Conservation (phyloP, 768 basidiomycete species). For the Serendipita sp. region DNA sequence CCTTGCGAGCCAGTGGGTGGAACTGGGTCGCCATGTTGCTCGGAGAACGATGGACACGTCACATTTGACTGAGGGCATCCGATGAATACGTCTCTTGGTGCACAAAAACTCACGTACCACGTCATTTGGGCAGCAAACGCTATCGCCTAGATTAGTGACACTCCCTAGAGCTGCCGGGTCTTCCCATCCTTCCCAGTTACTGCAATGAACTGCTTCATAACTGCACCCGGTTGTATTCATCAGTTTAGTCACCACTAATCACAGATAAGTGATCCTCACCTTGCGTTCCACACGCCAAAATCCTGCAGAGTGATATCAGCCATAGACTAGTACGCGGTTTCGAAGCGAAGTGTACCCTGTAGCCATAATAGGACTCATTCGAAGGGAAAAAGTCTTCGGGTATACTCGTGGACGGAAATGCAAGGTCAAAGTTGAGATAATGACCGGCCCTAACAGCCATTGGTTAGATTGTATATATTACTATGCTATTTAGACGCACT, state of each 20-base stretch:
- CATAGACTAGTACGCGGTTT: not conserved
- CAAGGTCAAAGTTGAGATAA: slow-evolving; percentile 69
- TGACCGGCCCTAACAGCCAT: slow-evolving; percentile 36
- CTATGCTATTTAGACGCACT: slow-evolving; percentile 27
- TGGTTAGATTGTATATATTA: not conserved
- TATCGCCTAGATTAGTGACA: slow-evolving; percentile 36
- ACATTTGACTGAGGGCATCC: slow-evolving; percentile 24
- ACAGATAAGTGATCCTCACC: not conserved
- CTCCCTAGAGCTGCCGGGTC: slow-evolving; percentile 51
- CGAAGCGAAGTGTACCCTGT: slow-evolving; percentile 16
- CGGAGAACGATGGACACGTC: slow-evolving; percentile 59
- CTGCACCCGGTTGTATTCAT: slow-evolving; percentile 24
- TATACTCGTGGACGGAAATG: slow-evolving; percentile 58
- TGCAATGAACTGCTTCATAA: slow-evolving; percentile 49
- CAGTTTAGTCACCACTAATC: not conserved
- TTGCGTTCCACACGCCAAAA: slow-evolving; percentile 74
- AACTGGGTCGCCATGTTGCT: slow-evolving; percentile 29
- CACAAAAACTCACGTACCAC: not conserved
- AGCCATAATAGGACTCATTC: slow-evolving; percentile 48
- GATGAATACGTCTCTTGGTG: not conserved
- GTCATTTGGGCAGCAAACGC: slow-evolving; percentile 59
- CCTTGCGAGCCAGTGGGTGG: slow-evolving; percentile 8
- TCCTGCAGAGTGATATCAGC: slow-evolving; percentile 29
- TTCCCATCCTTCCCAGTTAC: slow-evolving; percentile 46
- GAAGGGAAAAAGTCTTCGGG: slow-evolving; percentile 62